Base-by-base conservation (phyloP, 1,284 basidiomycete species). In the Microbotryum lychnidis-dioicae region DNA sequence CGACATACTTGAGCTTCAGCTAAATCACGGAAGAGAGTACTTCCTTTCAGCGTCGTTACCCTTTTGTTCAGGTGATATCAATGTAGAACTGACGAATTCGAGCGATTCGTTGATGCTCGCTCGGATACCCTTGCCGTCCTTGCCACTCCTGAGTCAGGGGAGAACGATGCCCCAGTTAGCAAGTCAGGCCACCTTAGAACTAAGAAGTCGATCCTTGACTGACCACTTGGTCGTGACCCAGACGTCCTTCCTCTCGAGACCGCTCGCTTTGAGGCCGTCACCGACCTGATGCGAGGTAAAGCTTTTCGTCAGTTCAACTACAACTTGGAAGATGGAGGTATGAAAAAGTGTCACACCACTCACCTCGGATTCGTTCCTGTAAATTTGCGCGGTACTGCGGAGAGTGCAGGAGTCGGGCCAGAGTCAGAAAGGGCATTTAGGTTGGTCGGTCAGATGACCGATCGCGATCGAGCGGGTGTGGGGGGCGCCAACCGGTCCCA, bases 1-100 rank as follows among this genome's bases (percentile, higher is more conserved):
- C 87, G 18, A 89, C 79, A 61, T 83, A 83, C 6, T 79, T 75
- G 10, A 89, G 70, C 0, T 82, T 84, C 23, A 88, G 79, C 84
- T 86, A 51, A 23, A 14, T 31, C 44, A 51, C 20, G 44, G 20
- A 44, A 23, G 56, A 45, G 10, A 45, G 42, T 6, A 23, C 47
- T 2, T 27, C 6, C 37, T 4, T 20, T 12, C 10, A 23, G n/a
- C 6, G 42, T 33, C 7, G 9, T 29, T 37, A 21, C 37, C 6
- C 10, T n/a, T 14, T 14, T 45, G 8, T n/a, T 18, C 6, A n/a
- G n/a, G n/a, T 14, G 7, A 8, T 6, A 12, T 23, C 10, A 10
- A 6, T 16, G 18, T 3, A 10, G n/a, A 23, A 45, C n/a, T 31
- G 27, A 56, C 55, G 20, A 60, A 81, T 60, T 79, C 74, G 61